phyloP scores from a whole-genome alignment of 768 basidiomycete genomes.

The Kondoa malvinella region DNA sequence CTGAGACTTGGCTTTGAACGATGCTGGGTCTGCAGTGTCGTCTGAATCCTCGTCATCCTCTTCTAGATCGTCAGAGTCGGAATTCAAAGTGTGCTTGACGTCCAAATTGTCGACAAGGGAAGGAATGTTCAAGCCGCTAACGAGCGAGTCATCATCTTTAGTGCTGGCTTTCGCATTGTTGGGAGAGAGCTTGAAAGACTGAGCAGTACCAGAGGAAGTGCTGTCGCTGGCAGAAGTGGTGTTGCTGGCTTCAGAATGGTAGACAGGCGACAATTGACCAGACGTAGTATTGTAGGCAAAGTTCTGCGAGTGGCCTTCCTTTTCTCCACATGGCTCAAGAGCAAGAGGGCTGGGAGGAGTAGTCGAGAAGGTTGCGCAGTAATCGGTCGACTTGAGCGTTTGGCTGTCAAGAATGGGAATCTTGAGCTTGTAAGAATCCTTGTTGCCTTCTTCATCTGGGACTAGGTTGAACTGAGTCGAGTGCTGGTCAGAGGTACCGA shows the following conservation, averaged over 20 bases:
- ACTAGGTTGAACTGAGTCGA: slow-evolving; percentile 25
- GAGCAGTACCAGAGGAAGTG: slow-evolving; percentile 15
- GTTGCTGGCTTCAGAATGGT: slow-evolving; percentile 8
- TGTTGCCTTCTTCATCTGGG: slow-evolving; percentile 14
- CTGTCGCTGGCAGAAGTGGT: slow-evolving; percentile 13
- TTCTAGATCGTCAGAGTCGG: neutral
- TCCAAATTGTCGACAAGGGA: slow-evolving; percentile 4
- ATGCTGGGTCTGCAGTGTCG: neutral
- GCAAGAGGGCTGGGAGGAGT: slow-evolving; percentile 21
- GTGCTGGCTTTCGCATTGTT: neutral
- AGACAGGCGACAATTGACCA: slow-evolving; percentile 19
- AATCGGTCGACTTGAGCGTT: slow-evolving; percentile 17
- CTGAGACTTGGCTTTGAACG: neutral
- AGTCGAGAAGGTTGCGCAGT: slow-evolving; percentile 25
- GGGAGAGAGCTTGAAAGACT: slow-evolving; percentile 3
- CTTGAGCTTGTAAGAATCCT: slow-evolving; percentile 14
- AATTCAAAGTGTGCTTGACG: no score
- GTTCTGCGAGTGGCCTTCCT: slow-evolving; percentile 21
- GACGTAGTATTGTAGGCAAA: slow-evolving; percentile 22
- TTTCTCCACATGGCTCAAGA: slow-evolving; percentile 19
- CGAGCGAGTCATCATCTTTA: neutral
- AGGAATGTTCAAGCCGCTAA: neutral
- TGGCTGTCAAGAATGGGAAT: slow-evolving; percentile 23
- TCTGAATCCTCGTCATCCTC: neutral
- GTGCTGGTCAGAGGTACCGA: slow-evolving; percentile 23